Evolutionary conservation across 305 asterid species (phyloP), one percentile per base, ranked within the genome.

Genomic region (Stenogyne calaminthoides): DNA sequence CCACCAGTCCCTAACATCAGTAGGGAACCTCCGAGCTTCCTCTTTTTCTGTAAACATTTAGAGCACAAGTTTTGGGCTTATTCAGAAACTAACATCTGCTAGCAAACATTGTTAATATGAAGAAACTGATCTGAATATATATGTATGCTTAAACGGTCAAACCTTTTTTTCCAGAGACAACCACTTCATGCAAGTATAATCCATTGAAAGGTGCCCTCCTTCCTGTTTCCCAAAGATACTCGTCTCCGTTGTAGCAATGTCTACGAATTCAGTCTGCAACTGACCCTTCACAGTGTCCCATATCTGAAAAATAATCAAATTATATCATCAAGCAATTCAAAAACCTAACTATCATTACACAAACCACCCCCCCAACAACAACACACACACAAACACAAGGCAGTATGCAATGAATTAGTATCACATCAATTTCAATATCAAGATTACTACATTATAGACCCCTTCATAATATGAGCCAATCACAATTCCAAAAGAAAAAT

Each of bases 171-270:
- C 94, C 67, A 84, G 75, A 63, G 90, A 83, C 74, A 95, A 57
- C 98, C 99, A 92, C 78, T 86, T 84, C 99, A 95, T 88, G 79
- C 99, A 90, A 40, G 93, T 95, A 74, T 95, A 95, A 75, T 92
- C 99, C 84, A 95, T 82, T 16, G 99, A 90, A 70, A 95, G 97
- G 74, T 88, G 96, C 64, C 97, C 97, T 3, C 73, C 82, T 72
- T 85, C 94, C 69, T 80, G 75, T 49, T 85, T 87, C 49, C 80
- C 76, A 29, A 95, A 82, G 54, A 87, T 74, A 59, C 79, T 71
- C n/a, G 83, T 59, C 67, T 90, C 91, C 0, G 80, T 64, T 14
- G 93, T 82, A 70, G 83, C 86, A 77, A 92, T 78, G 72, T 95
- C 96, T 9, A 93, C 84, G 79, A 92, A 89, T 80, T 95, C 96